These are phyloP conservation scores for Debaryomyces hansenii DNA, from an alignment of 805 yeast genomes.

Conservation along the genomic window DNA sequence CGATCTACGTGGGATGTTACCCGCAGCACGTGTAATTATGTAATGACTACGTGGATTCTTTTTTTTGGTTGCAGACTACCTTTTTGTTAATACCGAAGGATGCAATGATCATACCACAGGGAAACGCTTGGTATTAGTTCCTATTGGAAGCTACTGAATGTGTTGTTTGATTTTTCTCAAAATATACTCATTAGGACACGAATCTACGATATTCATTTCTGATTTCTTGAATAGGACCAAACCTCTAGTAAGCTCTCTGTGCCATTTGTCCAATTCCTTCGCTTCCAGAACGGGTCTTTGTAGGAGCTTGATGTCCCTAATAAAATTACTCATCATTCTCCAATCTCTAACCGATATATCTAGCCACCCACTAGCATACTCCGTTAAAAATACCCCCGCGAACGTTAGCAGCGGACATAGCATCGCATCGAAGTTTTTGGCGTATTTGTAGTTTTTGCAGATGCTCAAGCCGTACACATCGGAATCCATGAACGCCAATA, in stretches of 20 bases:
- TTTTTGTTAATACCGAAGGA: too few relatives aligned
- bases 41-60: not conserved
- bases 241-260: conserved; percentile 54
- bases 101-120: too few relatives aligned
- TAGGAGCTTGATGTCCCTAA: conserved; percentile 4
- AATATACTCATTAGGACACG: conserved; percentile 7
- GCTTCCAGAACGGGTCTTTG: not conserved
- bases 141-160: not conserved
- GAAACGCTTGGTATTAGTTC: too few relatives aligned
- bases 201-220: conserved; percentile 50
- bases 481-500: conserved; percentile 56
- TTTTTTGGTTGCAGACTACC: too few relatives aligned
- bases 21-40: conserved; percentile 5
- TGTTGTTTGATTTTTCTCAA: conserved; percentile 3
- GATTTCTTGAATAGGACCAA: conserved; percentile 51
- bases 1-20: not conserved
- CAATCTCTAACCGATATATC: conserved; percentile 20
- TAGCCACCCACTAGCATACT: conserved; percentile 30
- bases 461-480: conserved; percentile 67
- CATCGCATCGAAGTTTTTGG: conserved; percentile 3
- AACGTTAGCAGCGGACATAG: conserved; percentile 15
- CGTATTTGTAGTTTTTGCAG: conserved; percentile 36
- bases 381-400: conserved; percentile 45
- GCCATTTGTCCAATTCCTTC: conserved; percentile 16
- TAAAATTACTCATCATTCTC: conserved; percentile 15